phyloP scores from a whole-genome alignment of 345 rosid species.

The Eucalyptus albens region DNA sequence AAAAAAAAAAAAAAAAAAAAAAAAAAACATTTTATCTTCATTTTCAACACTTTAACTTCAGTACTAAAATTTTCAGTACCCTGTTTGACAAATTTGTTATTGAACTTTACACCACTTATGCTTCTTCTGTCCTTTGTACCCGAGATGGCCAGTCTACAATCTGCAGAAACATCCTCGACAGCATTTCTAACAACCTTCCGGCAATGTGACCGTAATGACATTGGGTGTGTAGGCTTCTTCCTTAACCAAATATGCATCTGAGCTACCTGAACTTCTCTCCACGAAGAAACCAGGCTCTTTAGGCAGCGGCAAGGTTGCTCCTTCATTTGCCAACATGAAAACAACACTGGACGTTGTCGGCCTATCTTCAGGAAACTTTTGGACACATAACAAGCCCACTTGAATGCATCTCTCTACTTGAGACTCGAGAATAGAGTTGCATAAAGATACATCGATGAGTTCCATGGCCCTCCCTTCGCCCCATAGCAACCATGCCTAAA shows the following conservation, averaged over 20 bases:
- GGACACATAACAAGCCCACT: background rate
- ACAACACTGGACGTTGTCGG: background rate
- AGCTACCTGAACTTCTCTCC: background rate
- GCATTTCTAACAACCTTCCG: background rate
- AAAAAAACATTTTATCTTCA: no score
- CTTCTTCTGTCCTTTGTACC: background rate
- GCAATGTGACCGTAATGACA: background rate
- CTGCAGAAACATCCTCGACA: no score
- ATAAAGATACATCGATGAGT: background rate
- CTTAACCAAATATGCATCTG: background rate
- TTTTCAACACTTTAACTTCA: background rate
- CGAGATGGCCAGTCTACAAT: background rate
- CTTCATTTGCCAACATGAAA: conserved; percentile 7
- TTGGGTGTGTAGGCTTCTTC: background rate
- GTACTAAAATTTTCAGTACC: background rate
- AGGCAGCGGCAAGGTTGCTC: background rate
- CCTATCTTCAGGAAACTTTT: background rate
- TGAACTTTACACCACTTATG: background rate
- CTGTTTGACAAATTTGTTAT: background rate
- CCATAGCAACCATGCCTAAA: background rate
- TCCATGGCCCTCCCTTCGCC: background rate
- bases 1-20: no score
- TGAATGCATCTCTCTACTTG: background rate
- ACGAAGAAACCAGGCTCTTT: conserved; percentile 6
- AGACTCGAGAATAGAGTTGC: background rate